Conservation (phyloP, 495 filamentous ascomycete genomes). For the Choiromyces venosus region DNA sequence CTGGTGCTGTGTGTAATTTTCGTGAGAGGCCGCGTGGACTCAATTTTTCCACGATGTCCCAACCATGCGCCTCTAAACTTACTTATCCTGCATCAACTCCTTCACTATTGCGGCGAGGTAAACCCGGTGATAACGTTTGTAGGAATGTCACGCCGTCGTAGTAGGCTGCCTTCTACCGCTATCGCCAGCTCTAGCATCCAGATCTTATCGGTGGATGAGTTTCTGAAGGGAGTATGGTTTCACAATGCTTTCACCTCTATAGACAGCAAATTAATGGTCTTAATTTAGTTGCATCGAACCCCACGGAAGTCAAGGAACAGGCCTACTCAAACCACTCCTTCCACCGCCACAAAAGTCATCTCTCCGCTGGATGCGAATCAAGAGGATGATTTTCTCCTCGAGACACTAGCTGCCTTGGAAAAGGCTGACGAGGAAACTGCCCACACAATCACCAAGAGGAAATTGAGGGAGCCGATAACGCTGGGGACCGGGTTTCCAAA, state of each 20-base stretch:
- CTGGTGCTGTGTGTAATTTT: background rate
- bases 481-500: background rate
- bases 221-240: constrained; percentile 24
- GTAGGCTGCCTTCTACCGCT: constrained; percentile 7
- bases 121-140: background rate
- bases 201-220: constrained; percentile 10
- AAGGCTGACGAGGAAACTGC: background rate
- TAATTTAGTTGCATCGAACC: constrained; percentile 8
- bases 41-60: background rate
- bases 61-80: background rate
- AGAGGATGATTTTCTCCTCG: constrained; percentile 16
- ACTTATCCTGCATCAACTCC: background rate
- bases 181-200: background rate
- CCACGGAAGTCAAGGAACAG: constrained; percentile 17
- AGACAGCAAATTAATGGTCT: background rate
- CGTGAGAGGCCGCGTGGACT: background rate
- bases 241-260: background rate
- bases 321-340: background rate
- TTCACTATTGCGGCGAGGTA: background rate
- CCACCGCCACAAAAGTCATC: background rate
- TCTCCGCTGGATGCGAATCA: constrained; percentile 1
- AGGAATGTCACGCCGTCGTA: constrained; percentile 32
- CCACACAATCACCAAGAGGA: constrained; percentile 7
- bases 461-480: constrained; percentile 1
- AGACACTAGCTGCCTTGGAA: constrained; percentile 14